Conservation (phyloP, 208 protist genomes). For the Crithidia brevicula region DNA sequence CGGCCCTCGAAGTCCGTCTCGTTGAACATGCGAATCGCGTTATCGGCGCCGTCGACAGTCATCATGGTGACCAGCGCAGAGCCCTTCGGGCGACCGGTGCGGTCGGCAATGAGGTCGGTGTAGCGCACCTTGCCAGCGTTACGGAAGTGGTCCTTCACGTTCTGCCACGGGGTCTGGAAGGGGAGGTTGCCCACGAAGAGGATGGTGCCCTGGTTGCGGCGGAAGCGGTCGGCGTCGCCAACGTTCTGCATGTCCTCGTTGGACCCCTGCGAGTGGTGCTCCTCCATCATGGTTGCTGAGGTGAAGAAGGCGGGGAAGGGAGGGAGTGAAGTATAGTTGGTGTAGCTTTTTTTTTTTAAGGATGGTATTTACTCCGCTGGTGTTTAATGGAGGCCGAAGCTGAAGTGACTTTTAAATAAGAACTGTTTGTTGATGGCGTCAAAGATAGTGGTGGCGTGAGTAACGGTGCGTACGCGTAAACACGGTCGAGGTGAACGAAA, state of each 20-base stretch:
- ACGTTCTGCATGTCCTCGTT: conserved; percentile 32
- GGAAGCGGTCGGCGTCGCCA: conserved; percentile 34
- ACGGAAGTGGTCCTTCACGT: conserved; percentile 90
- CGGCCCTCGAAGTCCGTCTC: conserved; percentile 91
- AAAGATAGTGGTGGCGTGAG: no score
- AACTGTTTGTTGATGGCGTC: conserved; percentile 1
- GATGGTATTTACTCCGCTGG: not conserved
- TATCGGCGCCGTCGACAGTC: conserved; percentile 60
- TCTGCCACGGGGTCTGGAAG: conserved; percentile 87
- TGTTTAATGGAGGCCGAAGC: conserved; percentile 3
- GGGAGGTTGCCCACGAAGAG: conserved; percentile 91
- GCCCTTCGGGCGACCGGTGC: conserved; percentile 72
- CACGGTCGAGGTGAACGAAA: no score
- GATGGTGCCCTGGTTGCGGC: conserved; percentile 69
- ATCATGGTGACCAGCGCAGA: conserved; percentile 88
- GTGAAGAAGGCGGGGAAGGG: not conserved
- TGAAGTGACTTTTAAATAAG: not conserved
- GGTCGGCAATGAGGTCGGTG: conserved; percentile 87
- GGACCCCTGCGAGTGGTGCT: conserved; percentile 32
- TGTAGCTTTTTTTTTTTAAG: conserved; percentile 18
- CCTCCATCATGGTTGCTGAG: conserved; percentile 40
- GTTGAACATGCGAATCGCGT: conserved; percentile 83
- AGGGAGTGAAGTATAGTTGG: conserved; percentile 14
- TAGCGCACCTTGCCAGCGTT: conserved; percentile 85
- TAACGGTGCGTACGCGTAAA: no score